Percentiles rank a stretch among this genome's conserved stretches.
Conservation (phyloP, 208 protist species). For the Leishmania mexicana region DNA sequence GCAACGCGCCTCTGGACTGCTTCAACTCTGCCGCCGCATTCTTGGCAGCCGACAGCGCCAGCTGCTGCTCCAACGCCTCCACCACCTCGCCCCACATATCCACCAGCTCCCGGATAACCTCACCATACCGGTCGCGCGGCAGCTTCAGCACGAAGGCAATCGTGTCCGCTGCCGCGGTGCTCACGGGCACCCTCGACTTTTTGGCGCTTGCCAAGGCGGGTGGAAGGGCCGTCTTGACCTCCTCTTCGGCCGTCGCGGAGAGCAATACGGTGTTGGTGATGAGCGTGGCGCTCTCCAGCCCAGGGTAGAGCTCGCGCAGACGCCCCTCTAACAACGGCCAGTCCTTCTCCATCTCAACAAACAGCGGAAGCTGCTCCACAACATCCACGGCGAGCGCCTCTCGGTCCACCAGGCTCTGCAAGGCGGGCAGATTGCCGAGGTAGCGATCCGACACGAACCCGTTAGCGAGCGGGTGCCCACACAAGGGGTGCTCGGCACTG, state of each 20-base stretch:
- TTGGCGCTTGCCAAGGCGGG: conserved; percentile 16
- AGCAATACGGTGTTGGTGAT: conserved; percentile 44
- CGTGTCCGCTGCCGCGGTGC: conserved; percentile 21
- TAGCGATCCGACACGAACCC: conserved; percentile 70
- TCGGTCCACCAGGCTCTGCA: conserved; percentile 55
- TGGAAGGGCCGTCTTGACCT: conserved; percentile 30
- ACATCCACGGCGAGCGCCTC: conserved; percentile 59
- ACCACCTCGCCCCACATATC: conserved; percentile 43
- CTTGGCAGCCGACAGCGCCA: conserved; percentile 25
- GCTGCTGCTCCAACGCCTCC: conserved; percentile 36
- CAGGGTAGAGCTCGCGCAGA: conserved; percentile 61
- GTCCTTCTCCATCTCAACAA: conserved; percentile 61
- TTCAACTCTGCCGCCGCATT: conserved; percentile 48
- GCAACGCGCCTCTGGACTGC: conserved; percentile 42
- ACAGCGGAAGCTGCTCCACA: conserved; percentile 40
- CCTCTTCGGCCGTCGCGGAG: conserved; percentile 32
- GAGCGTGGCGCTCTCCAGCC: conserved; percentile 39
- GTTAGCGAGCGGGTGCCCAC: conserved; percentile 52
- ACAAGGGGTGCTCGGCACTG: conserved; percentile 50
- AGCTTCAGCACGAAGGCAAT: conserved; percentile 32
- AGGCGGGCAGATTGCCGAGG: conserved; percentile 50
- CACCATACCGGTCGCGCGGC: conserved; percentile 35
- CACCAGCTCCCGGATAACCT: conserved; percentile 40
- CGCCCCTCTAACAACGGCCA: conserved; percentile 42
- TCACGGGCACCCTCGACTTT: conserved; percentile 13